A percentile compares a stretch with the other conserved stretches of the same genome.
Evolutionary conservation across 768 basidiomycete species (phyloP).

Genomic region (Trametes punicea): DNA sequence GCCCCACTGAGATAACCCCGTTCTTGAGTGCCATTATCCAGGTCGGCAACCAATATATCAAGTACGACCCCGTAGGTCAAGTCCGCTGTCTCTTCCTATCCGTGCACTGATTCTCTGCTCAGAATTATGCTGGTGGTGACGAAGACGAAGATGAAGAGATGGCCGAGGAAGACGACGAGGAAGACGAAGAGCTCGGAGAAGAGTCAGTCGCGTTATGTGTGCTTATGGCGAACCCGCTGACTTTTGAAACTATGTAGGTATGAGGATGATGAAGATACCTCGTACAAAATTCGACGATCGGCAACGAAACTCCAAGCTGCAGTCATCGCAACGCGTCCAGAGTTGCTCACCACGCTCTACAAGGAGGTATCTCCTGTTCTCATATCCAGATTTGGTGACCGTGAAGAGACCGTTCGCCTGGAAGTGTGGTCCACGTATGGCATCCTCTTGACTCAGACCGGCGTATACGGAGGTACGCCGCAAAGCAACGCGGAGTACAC

Average conservation of each 20-base stretch:
- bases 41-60: conserved; percentile 74
- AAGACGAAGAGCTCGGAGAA: conserved; percentile 66
- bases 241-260: conserved; percentile 65
- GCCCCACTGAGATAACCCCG: conserved; percentile 76
- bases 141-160: conserved; percentile 65
- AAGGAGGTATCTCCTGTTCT: conserved; percentile 83
- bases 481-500: conserved; percentile 46
- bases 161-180: conserved; percentile 69
- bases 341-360: conserved; percentile 76
- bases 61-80: conserved; percentile 82
- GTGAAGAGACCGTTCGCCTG: conserved; percentile 90
- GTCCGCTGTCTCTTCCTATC: not conserved
- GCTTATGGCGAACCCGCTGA: conserved; percentile 4
- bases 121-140: conserved; percentile 75
- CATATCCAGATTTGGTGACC: conserved; percentile 88
- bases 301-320: conserved; percentile 88
- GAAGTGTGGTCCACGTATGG: conserved; percentile 91
- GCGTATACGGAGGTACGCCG: conserved; percentile 66
- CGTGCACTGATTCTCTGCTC: not conserved
- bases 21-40: conserved; percentile 69
- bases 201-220: conserved; percentile 42
- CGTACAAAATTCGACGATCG: conserved; percentile 94
- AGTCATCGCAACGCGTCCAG: conserved; percentile 86
- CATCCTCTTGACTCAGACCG: conserved; percentile 78
- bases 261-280: conserved; percentile 97